A percentile compares a stretch with the other conserved stretches of the same genome.
These are phyloP conservation scores for Leptomonas pyrrhocoris DNA, from an alignment of 208 protist genomes.

Conservation along the genomic window DNA sequence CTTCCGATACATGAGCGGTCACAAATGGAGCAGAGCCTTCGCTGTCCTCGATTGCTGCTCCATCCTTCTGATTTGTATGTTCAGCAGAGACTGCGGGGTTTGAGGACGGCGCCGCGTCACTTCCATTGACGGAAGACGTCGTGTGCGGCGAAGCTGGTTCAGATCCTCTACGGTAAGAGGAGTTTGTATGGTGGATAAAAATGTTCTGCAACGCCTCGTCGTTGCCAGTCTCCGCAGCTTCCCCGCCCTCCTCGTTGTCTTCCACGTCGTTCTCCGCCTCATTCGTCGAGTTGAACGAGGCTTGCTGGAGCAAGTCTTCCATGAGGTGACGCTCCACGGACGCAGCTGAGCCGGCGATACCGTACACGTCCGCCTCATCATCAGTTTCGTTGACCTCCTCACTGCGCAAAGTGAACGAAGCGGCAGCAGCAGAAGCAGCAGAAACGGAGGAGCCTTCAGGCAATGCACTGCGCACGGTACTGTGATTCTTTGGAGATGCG, in stretches of 20 bases:
- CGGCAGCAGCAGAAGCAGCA: background rate
- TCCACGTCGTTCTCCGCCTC: background rate
- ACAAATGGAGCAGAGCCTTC: too few relatives aligned
- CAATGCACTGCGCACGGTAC: background rate
- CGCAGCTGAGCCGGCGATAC: background rate
- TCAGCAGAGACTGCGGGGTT: too few relatives aligned
- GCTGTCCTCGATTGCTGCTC: too few relatives aligned
- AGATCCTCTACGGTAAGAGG: too few relatives aligned
- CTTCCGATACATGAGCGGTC: too few relatives aligned
- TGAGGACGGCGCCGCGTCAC: too few relatives aligned
- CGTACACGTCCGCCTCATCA: conserved; percentile 10
- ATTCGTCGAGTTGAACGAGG: background rate
- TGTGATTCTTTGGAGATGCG: background rate
- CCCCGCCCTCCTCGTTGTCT: background rate
- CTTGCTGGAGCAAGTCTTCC: conserved; percentile 11
- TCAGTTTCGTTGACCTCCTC: background rate
- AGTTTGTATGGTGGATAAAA: too few relatives aligned
- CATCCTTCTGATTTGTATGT: too few relatives aligned
- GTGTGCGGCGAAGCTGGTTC: too few relatives aligned
- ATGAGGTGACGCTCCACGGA: background rate
- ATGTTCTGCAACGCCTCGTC: too few relatives aligned
- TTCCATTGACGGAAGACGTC: too few relatives aligned
- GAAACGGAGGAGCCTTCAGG: background rate
- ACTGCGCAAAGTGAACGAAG: background rate
- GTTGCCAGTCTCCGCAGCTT: background rate